Percentiles rank a stretch among this genome's conserved stretches.
phyloP scores from a whole-genome alignment of 352 stramenopile genomes.

The Phytophthora vignae region DNA sequence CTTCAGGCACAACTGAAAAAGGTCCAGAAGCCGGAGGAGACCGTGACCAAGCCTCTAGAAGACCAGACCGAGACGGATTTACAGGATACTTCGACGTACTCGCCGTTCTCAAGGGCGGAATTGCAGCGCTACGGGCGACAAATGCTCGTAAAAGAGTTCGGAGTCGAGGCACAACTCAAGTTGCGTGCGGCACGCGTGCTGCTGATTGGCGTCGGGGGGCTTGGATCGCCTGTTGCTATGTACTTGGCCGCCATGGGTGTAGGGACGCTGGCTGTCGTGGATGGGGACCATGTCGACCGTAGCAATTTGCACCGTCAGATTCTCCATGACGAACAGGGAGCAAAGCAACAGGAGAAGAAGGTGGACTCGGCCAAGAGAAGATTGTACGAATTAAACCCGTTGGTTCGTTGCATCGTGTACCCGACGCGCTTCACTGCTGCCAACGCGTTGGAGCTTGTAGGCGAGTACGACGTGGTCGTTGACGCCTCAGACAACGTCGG shows the following conservation, averaged over 20 bases:
- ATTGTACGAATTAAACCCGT: slow-evolving; percentile 81
- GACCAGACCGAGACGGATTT: slow-evolving; percentile 1
- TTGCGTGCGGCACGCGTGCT: slow-evolving; percentile 83
- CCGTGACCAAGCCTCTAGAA: slow-evolving; percentile 3
- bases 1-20: slow-evolving; percentile 32
- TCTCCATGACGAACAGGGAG: slow-evolving; percentile 88
- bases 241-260: slow-evolving; percentile 97
- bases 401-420: slow-evolving; percentile 65
- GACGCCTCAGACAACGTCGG: slow-evolving; percentile 97
- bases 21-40: background rate
- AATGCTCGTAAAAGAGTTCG: slow-evolving; percentile 94
- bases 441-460: slow-evolving; percentile 88
- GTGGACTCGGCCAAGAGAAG: slow-evolving; percentile 83
- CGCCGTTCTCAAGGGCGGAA: slow-evolving; percentile 56
- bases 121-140: slow-evolving; percentile 94
- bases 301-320: slow-evolving; percentile 98
- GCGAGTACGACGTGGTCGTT: slow-evolving; percentile 91
- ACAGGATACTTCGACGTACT: slow-evolving; percentile 36
- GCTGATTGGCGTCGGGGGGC: slow-evolving; percentile 95
- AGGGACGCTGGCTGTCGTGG: slow-evolving; percentile 93
- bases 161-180: slow-evolving; percentile 86
- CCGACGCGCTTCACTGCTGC: slow-evolving; percentile 59
- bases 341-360: slow-evolving; percentile 85
- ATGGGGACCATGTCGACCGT: slow-evolving; percentile 95
- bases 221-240: slow-evolving; percentile 95